Conservation (phyloP, 106 monocot genomes). For the Hemerocallis citrina region DNA sequence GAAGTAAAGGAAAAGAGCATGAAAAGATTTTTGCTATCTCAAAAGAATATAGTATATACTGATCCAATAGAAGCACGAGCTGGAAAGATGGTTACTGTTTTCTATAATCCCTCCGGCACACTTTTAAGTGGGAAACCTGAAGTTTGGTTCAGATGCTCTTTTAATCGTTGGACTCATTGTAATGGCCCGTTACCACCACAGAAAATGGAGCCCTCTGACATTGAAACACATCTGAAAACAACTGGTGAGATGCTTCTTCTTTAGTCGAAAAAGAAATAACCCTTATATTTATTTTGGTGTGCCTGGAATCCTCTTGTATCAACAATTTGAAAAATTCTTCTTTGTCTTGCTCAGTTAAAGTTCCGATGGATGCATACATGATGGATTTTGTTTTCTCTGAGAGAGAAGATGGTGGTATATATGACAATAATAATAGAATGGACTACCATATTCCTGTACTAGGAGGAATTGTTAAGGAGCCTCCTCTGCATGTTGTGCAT, state of each 20-base stretch:
- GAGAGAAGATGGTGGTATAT: slow-evolving; percentile 83
- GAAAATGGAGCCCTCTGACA: slow-evolving; percentile 55
- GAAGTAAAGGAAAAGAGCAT: slow-evolving; percentile 70
- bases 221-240: slow-evolving; percentile 52
- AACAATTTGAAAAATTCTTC: not conserved
- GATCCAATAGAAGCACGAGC: slow-evolving; percentile 74
- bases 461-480: slow-evolving; percentile 60
- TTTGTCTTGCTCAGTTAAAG: slow-evolving; percentile 52
- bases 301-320: not conserved
- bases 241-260: slow-evolving; percentile 36
- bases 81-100: slow-evolving; percentile 64
- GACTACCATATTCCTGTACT: slow-evolving; percentile 93
- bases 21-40: slow-evolving; percentile 77
- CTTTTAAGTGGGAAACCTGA: slow-evolving; percentile 68
- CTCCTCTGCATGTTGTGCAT: slow-evolving; percentile 89
- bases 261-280: not conserved
- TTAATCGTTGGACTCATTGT: slow-evolving; percentile 86
- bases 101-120: slow-evolving; percentile 79
- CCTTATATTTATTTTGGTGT: not conserved
- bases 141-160: slow-evolving; percentile 89
- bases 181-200: slow-evolving; percentile 66
- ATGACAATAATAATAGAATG: slow-evolving; percentile 90
- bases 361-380: slow-evolving; percentile 88
- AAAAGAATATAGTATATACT: slow-evolving; percentile 84
- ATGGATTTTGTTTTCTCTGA: slow-evolving; percentile 99